These are phyloP conservation scores for Casuarina glauca DNA, from an alignment of 306 rosid genomes.

Conservation along the genomic window DNA sequence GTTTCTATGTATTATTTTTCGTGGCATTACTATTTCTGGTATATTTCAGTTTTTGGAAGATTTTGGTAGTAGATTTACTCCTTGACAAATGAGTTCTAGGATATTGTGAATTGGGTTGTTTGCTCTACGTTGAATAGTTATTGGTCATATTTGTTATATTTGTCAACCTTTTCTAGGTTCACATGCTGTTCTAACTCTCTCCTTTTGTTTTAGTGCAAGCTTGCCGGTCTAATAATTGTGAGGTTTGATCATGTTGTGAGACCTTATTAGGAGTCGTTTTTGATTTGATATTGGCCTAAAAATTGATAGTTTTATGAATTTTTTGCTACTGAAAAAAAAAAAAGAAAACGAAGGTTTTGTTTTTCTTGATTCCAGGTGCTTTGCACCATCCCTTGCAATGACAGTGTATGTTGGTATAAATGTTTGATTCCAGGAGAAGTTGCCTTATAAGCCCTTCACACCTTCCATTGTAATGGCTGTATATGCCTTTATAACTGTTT, in stretches of 20 bases:
- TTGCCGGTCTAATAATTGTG: neutral
- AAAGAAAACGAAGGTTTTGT: no score
- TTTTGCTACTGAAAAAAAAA: no score
- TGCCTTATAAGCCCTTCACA: neutral
- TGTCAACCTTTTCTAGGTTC: neutral
- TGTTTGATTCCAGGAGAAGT: neutral
- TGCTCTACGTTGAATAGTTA: neutral
- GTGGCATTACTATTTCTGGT: conserved; percentile 10
- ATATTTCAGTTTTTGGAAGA: neutral
- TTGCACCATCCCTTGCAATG: no score
- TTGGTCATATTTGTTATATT: neutral
- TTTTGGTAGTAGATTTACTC: neutral
- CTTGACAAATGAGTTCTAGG: neutral
- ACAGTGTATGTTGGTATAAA: no score
- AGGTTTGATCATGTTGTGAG: neutral
- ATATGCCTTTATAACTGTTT: neutral
- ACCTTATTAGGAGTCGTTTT: neutral
- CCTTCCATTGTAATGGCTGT: neutral
- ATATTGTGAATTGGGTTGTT: neutral
- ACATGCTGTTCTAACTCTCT: neutral
- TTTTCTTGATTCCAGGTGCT: no score
- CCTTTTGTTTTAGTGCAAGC: neutral
- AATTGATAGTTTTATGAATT: no score
- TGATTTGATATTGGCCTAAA: neutral
- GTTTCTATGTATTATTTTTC: conserved; percentile 3